Base-by-base conservation (phyloP, 2,329 filamentous ascomycete genomes). In the Ophiostoma montium region DNA sequence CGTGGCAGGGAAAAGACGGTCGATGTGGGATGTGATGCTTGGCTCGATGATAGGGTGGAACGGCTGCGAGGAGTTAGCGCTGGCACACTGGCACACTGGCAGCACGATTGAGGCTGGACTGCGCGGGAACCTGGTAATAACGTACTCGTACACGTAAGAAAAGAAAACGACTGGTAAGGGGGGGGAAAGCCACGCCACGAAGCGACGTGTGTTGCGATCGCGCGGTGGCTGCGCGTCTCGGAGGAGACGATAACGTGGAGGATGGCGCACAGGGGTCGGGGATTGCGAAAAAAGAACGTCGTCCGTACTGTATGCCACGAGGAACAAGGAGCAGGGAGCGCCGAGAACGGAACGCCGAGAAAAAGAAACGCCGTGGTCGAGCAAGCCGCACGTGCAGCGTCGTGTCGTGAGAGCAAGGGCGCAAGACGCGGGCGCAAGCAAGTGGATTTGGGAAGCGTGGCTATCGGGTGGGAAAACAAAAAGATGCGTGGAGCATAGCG, bases 381-480 rank as follows among this genome's bases (percentile, higher is more conserved):
- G 18, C 9, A 15, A n/a, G 38, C 23, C 18, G 38, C 8, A 18
- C 27, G 42, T 44, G 42, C 11, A 2, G 23, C 7, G 42, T 32
- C 42, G 42, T 44, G 42, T 44, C 42, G 42, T 44, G 39, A 16
- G 15, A 42, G 11, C 21, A 42, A n/a, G 43, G 19, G 15, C 33
- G 23, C 16, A 35, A 27, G 41, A 44, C 48, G 44, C 27, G 35
- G 42, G 39, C 46, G 50, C 50, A 44, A 48, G 50, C 50, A 44
- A 48, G 35, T 21, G 19, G 33, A 5, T 46, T 33, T 35, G 39
- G 39, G 35, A 27, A 8, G 45, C 46, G 49, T 43, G 33, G 49
- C 39, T 51, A 51, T 51, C 27, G 39, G 39, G 45, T 35, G 47
- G 36, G 19, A 19, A 41, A 31, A 19, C 33, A 39, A 44, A 30